A percentile compares a stretch with the other conserved stretches of the same genome.
phyloP scores from a whole-genome alignment of 2,329 filamentous ascomycete species.

The Cordyceps cicadae region DNA sequence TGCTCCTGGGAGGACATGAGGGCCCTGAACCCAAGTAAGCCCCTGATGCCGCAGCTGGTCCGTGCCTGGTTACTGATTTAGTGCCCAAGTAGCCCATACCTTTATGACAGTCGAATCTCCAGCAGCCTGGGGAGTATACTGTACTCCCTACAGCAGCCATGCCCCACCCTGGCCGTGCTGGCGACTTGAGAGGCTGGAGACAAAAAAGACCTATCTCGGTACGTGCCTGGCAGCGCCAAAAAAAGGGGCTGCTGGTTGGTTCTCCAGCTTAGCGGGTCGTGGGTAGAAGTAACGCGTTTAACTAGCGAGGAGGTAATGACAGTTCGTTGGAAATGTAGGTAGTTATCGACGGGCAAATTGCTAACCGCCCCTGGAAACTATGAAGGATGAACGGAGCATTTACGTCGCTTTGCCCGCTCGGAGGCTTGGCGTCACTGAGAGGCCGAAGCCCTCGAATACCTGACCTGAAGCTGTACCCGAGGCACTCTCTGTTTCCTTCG shows the following conservation, averaged over 20 bases:
- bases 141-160: not conserved
- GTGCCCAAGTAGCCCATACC: not conserved
- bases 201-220: not conserved
- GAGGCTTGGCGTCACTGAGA: no score
- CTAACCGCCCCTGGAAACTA: no score
- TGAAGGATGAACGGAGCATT: no score
- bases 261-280: not conserved
- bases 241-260: slow-evolving; percentile 4
- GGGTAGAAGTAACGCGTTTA: not conserved
- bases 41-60: slow-evolving; percentile 11
- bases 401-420: no score
- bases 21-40: slow-evolving; percentile 4
- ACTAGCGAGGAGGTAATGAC: no score
- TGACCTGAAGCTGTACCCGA: no score
- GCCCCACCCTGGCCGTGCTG: not conserved
- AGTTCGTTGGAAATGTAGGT: no score
- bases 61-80: slow-evolving; percentile 5
- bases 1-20: not conserved
- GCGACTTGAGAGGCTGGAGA: not conserved
- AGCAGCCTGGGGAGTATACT: not conserved
- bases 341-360: no score
- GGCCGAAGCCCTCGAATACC: no score
- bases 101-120: not conserved
- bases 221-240: not conserved
- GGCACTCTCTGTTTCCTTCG: no score